Conservation (phyloP, 768 basidiomycete species). For the Crucibulum laeve region DNA sequence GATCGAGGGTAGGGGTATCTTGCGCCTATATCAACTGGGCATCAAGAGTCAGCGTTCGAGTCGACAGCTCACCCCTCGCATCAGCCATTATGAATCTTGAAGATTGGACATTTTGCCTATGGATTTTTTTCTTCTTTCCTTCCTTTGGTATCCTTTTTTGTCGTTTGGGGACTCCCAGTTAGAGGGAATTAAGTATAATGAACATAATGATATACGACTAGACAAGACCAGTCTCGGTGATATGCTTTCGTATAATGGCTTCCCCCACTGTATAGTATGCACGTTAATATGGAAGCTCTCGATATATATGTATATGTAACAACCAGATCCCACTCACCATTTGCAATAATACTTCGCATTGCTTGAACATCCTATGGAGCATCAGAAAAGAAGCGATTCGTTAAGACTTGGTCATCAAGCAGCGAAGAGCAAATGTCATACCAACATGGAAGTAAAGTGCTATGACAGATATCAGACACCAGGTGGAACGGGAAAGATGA, state of each 20-base stretch:
- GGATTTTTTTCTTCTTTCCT: not conserved
- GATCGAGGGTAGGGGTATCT: conserved; percentile 20
- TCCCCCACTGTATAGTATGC: conserved; percentile 46
- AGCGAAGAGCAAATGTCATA: conserved; percentile 15
- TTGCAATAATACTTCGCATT: conserved; percentile 61
- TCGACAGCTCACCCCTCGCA: conserved; percentile 30
- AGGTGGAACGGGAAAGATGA: not conserved
- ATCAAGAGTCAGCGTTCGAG: conserved; percentile 34
- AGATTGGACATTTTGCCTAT: not conserved
- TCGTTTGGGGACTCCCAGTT: not conserved
- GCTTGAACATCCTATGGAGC: conserved; percentile 59
- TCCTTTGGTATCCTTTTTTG: not conserved
- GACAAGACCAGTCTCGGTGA: conserved; percentile 47
- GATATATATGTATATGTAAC: not conserved
- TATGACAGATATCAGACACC: conserved; percentile 16
- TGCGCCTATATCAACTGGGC: conserved; percentile 35
- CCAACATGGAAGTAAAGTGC: conserved; percentile 74
- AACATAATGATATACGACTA: conserved; percentile 7
- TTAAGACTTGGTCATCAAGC: not conserved
- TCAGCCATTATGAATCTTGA: conserved; percentile 28
- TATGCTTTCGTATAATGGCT: conserved; percentile 63
- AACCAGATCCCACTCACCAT: conserved; percentile 53
- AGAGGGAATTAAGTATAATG: conserved; percentile 1
- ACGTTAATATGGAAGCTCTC: not conserved
- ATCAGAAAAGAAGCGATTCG: not conserved